Percentiles rank a stretch among this genome's conserved stretches.
Evolutionary conservation across 306 rosid genomes (phyloP).

Genomic region (Acacia crassicarpa): DNA sequence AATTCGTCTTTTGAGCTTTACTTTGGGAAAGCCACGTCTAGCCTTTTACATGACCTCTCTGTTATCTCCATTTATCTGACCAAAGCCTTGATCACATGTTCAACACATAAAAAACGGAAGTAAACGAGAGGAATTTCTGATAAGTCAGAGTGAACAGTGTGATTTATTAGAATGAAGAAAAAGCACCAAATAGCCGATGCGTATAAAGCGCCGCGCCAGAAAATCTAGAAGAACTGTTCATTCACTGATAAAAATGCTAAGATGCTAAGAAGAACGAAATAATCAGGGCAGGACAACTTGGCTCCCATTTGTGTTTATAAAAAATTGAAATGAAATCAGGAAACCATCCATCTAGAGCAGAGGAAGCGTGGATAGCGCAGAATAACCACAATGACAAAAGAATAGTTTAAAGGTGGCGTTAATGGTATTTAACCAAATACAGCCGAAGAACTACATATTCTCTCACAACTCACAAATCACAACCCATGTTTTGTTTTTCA

Average conservation of each 20-base stretch:
- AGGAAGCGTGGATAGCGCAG: not conserved
- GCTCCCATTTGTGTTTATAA: not conserved
- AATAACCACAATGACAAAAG: not conserved
- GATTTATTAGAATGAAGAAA: not conserved
- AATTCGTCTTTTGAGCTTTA: not conserved
- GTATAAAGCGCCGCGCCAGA: not conserved
- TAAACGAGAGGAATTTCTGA: not conserved
- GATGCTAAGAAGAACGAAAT: not conserved
- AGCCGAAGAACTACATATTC: not conserved
- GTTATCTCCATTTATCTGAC: not conserved
- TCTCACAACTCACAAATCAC: not conserved
- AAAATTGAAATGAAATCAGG: not conserved
- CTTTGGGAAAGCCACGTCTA: not conserved
- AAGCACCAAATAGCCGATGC: not conserved
- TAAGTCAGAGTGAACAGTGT: not conserved
- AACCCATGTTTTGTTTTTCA: not conserved
- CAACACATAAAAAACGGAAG: not conserved
- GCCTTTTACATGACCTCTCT: not conserved
- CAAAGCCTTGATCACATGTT: not conserved
- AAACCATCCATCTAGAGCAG: not conserved
- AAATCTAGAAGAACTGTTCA: not conserved
- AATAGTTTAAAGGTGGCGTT: not conserved
- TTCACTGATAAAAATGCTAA: not conserved
- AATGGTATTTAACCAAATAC: not conserved
- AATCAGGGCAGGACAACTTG: not conserved